Base-by-base conservation (phyloP, 2,329 filamentous ascomycete genomes). In the Coniosporium uncinatum region DNA sequence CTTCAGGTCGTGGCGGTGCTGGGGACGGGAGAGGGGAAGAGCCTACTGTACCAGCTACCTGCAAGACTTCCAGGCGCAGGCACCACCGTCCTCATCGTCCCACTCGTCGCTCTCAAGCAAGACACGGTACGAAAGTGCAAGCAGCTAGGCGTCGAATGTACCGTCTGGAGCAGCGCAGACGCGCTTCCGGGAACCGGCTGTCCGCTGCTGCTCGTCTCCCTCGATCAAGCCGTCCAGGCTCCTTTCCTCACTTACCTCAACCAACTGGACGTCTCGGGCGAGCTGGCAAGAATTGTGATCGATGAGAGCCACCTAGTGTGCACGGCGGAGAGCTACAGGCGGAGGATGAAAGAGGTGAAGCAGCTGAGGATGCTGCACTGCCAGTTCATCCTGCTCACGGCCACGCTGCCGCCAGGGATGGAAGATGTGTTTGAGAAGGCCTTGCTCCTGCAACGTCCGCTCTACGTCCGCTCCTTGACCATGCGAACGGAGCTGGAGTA, bases 1-100 rank as follows among this genome's bases (percentile, higher is more conserved):
- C 20, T 22, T 14, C 13, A 24, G 20, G 20, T 38, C 20, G 11
- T 38, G 14, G 14, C 36, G 11, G 19, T 38, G 13, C 36, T 38
- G 6, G 17, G 36, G 16, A 38, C 36, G 14, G 36, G 36, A 24
- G 36, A 38, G 36, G 36, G 36, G 20, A 38, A 38, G 20, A 38
- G 36, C 20, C 36, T 38, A 38, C 14, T 22, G 11, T 38, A 24
- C 22, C 20, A 24, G 19, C 36, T 38, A 24, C 20, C 14, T 14
- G 14, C 14, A 20, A 20, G 36, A 13, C 36, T 38, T 14, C 14
- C 20, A 24, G 22, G 36, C 13, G 16, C 36, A 13, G 20, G 36
- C 22, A 38, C 36, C 14, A 38, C 20, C 14, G 19, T 38, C 13
- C 14, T 38, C 14, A 11, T 38, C 13, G 20, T 38, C 13, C 36